Evolutionary conservation across 208 protist species (phyloP), one percentile per base, ranked within the genome.

Genomic region (Hexamita inflata): DNA sequence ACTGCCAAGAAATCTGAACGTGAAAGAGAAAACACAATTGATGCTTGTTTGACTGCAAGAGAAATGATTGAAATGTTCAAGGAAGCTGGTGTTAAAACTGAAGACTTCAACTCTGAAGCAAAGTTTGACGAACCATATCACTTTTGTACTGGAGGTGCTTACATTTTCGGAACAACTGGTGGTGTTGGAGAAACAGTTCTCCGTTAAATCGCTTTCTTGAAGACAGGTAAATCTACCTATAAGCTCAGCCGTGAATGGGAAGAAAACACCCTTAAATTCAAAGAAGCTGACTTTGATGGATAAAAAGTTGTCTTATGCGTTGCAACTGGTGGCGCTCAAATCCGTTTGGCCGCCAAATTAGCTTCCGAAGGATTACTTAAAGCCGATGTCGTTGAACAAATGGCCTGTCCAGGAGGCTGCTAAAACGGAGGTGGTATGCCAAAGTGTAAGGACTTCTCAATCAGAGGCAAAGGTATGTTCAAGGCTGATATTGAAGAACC

Each of bases 401-500:
- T 86, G 83, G 74, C 70, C 9, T 86, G 83, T 59, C 41, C 66
- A 58, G 82, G 82, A 1, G 83, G 83, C 39, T 86, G 83, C 77
- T 53, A 84, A 7, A 75, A 78, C 19, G 82, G 82, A 15, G 82
- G 79, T 4, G 82, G 83, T 42, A 65, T 81, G 57, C 78, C 81
- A 39, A 82, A 86, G 66, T 45, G 15, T 38, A 66, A 66, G 30
- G 60, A n/a, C n/a, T n/a, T n/a, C n/a, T n/a, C n/a, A n/a, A n/a
- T n/a, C n/a, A n/a, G n/a, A n/a, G n/a, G n/a, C n/a, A n/a, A n/a
- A n/a, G n/a, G n/a, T n/a, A n/a, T n/a, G n/a, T n/a, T n/a, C n/a
- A n/a, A n/a, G n/a, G n/a, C n/a, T n/a, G n/a, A n/a, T n/a, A n/a
- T n/a, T n/a, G n/a, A n/a, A n/a, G n/a, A n/a, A n/a, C n/a, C n/a